Percentiles rank a stretch among this genome's conserved stretches.
phyloP scores from a whole-genome alignment of 2,329 filamentous ascomycete genomes.

The Botrytis hyacinthi region DNA sequence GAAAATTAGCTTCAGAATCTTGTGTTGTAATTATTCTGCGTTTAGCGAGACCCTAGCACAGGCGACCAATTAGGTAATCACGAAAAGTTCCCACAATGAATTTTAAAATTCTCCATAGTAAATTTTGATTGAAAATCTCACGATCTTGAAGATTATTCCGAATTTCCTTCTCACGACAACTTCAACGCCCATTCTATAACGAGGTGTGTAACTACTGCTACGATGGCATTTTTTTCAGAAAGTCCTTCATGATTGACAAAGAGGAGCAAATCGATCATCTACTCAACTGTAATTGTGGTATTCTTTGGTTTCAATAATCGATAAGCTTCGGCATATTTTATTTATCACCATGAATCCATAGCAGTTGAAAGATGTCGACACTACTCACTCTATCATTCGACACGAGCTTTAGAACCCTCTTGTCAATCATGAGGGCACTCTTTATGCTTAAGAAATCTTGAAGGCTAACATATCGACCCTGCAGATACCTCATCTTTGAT shows the following conservation, averaged over 20 bases:
- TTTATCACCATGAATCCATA: slow-evolving; percentile 19
- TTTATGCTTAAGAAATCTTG: slow-evolving; percentile 60
- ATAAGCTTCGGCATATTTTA: slow-evolving; percentile 1
- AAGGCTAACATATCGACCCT: slow-evolving; percentile 56
- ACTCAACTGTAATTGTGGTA: slow-evolving; percentile 30
- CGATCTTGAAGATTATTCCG: slow-evolving; percentile 1
- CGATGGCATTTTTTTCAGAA: slow-evolving; percentile 19
- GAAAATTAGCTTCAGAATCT: slow-evolving; percentile 22
- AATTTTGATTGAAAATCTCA: neutral
- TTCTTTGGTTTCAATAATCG: neutral
- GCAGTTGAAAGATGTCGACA: slow-evolving; percentile 49
- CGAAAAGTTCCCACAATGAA: slow-evolving; percentile 20
- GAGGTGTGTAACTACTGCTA: slow-evolving; percentile 38
- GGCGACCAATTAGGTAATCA: slow-evolving; percentile 19
- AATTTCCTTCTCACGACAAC: neutral
- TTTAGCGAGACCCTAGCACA: slow-evolving; percentile 19
- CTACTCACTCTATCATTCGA: slow-evolving; percentile 61
- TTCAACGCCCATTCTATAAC: slow-evolving; percentile 19
- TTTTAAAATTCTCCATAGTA: slow-evolving; percentile 15
- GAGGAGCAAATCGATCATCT: slow-evolving; percentile 54
- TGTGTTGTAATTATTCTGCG: slow-evolving; percentile 15
- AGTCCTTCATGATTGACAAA: slow-evolving; percentile 40
- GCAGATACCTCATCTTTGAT: slow-evolving; percentile 65
- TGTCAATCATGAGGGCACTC: slow-evolving; percentile 60
- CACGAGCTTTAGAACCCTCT: slow-evolving; percentile 70